Conservation (phyloP, 345 rosid genomes). For the Citrus hindsii region DNA sequence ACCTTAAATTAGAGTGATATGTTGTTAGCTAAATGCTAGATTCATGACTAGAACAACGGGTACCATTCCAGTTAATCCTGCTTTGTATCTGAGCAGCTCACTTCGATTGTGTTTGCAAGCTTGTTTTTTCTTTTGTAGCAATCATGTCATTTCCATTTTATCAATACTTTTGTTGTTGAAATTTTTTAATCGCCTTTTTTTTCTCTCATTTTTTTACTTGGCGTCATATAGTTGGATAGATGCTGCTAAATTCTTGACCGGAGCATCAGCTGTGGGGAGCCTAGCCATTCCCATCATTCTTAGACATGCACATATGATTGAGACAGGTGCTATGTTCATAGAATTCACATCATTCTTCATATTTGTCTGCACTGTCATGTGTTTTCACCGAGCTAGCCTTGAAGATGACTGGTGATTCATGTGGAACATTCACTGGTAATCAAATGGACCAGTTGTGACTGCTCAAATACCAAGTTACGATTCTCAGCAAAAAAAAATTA, state of each 20-base stretch:
- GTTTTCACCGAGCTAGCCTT: conserved; percentile 87
- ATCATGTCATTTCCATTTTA: neutral
- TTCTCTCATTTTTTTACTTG: neutral
- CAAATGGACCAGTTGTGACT: neutral
- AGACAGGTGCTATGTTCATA: conserved; percentile 90
- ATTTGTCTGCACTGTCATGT: conserved; percentile 86
- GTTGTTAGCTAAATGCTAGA: neutral
- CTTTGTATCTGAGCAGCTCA: neutral
- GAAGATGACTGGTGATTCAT: conserved; percentile 83
- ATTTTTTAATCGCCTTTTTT: neutral
- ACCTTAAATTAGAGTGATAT: neutral
- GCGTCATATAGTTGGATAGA: conserved; percentile 77
- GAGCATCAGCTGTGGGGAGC: conserved; percentile 90
- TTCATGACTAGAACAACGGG: neutral
- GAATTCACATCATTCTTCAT: conserved; percentile 94
- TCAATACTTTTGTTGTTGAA: neutral
- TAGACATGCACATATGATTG: conserved; percentile 88
- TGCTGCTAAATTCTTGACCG: conserved; percentile 93
- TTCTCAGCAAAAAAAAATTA: no score
- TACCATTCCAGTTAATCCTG: neutral
- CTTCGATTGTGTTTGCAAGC: neutral
- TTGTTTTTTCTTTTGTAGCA: neutral
- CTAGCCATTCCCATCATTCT: conserved; percentile 88
- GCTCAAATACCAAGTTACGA: neutral
- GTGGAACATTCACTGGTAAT: neutral